These are phyloP conservation scores for Hirschfeldia incana DNA, from an alignment of 345 rosid species.

Conservation along the genomic window DNA sequence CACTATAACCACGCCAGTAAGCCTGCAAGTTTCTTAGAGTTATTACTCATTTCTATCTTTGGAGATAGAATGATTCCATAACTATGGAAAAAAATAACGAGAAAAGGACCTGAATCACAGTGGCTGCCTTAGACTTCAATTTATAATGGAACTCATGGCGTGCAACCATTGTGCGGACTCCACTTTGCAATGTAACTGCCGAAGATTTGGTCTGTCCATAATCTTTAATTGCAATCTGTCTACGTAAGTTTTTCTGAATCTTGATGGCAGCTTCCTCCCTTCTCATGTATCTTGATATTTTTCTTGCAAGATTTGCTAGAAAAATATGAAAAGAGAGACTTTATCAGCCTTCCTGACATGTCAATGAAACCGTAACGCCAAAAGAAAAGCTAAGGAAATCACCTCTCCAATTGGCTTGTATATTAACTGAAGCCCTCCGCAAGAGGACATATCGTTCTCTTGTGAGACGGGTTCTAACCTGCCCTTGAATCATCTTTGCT, in stretches of 20 bases:
- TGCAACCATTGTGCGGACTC: conserved; percentile 56
- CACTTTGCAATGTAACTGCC: conserved; percentile 63
- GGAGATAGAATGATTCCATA: conserved; percentile 19
- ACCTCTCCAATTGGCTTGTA: conserved; percentile 92
- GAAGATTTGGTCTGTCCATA: conserved; percentile 49
- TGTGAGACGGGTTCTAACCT: conserved; percentile 43
- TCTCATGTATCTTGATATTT: conserved; percentile 43
- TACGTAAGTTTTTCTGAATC: conserved; percentile 72
- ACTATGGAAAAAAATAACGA: conserved; percentile 1
- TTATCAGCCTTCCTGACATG: conserved; percentile 13
- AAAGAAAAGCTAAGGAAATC: conserved; percentile 14
- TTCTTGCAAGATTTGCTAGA: conserved; percentile 56
- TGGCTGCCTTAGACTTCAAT: conserved; percentile 48
- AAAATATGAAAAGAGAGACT: conserved; percentile 23
- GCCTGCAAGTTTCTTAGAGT: conserved; percentile 45
- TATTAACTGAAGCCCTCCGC: conserved; percentile 54
- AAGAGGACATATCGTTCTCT: conserved; percentile 49
- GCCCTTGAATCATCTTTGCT: conserved; percentile 68
- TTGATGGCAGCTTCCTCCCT: conserved; percentile 61
- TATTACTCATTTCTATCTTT: conserved; percentile 21
- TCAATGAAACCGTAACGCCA: not conserved
- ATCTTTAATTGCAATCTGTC: conserved; percentile 53
- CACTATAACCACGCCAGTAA: conserved; percentile 59
- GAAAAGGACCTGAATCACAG: conserved; percentile 57
- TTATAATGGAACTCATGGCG: conserved; percentile 44